Evolutionary conservation across 2,329 filamentous ascomycete species (phyloP).

Genomic region (Fusarium illudens): DNA sequence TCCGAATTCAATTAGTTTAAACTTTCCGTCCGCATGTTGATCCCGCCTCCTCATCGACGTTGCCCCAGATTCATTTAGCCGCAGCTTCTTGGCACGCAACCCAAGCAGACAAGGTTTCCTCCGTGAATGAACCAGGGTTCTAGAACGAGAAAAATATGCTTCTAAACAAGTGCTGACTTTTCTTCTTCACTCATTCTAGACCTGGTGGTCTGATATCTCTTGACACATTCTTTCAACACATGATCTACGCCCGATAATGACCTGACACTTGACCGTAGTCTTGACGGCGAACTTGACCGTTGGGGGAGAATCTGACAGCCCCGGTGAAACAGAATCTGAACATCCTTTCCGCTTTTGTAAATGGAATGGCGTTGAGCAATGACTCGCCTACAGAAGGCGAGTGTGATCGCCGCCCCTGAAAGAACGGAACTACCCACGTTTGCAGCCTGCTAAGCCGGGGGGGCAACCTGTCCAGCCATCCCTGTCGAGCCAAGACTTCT

Average conservation of each 20-base stretch:
- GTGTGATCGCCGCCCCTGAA: background rate
- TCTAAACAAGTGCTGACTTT: background rate
- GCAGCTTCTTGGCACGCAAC: background rate
- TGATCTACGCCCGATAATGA: background rate
- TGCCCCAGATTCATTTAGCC: background rate
- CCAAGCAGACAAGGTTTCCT: background rate
- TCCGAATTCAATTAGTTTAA: background rate
- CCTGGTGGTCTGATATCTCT: background rate
- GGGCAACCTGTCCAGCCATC: background rate
- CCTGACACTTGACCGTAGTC: background rate
- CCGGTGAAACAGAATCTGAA: background rate
- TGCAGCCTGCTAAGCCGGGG: background rate
- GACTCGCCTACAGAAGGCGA: background rate
- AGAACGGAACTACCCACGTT: background rate
- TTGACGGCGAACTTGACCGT: background rate
- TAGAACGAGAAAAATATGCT: background rate
- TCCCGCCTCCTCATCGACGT: no score
- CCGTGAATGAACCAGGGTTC: background rate
- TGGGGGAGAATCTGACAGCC: background rate
- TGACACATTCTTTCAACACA: background rate
- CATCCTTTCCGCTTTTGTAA: background rate
- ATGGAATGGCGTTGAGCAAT: background rate
- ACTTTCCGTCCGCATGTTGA: background rate
- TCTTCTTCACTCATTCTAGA: background rate
- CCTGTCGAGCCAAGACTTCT: background rate